Base-by-base conservation (phyloP, 257 asterid species). In the Nicotiana noctiflora region DNA sequence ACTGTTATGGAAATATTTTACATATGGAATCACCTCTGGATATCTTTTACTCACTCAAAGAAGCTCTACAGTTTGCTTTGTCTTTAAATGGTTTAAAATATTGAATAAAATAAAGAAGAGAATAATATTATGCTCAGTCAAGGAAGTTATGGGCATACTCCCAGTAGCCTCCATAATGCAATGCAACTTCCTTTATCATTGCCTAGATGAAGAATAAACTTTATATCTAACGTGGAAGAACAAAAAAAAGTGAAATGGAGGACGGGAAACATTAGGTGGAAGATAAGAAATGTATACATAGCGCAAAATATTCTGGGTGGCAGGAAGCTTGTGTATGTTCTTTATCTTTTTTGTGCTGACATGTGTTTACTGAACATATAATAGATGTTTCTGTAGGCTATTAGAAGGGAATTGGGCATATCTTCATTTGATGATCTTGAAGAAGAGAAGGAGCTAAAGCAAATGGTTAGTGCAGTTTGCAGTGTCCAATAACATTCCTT, bases 361-460 rank as follows among this genome's bases (percentile, higher is more conserved):
- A 0, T 70, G 59, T 46, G 7, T 40, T 40, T 44, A 21, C 77
- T 70, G 6, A 70, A 57, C 57, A 70, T 40, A 70, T 70, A 19
- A 2, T 40, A 0, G 1, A 40, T 44, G 79, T 55, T 79, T 11
- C 62, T 85, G 80, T 85, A 95, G 99, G 97, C 90, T 84, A 79
- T 92, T 87, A 89, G 93, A 84, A 90, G 98, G 87, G 97, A 88
- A 84, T 76, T 92, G 82, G 99, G 98, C 78, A 81, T 92, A 82
- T 89, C 97, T 75, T 49, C 93, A 34, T 87, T 89, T 15, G 97
- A 95, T 80, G 97, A 93, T 77, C 82, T 89, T 40, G 97, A 93
- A 85, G 96, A 91, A 89, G 98, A 95, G 87, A 92, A 89, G 72
- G 98, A 95, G 81, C 86, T 92, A 37, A 91, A 95, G 83, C 98